Conservation (phyloP, 2,329 filamentous ascomycete species). For the Apiospora phragmitis region DNA sequence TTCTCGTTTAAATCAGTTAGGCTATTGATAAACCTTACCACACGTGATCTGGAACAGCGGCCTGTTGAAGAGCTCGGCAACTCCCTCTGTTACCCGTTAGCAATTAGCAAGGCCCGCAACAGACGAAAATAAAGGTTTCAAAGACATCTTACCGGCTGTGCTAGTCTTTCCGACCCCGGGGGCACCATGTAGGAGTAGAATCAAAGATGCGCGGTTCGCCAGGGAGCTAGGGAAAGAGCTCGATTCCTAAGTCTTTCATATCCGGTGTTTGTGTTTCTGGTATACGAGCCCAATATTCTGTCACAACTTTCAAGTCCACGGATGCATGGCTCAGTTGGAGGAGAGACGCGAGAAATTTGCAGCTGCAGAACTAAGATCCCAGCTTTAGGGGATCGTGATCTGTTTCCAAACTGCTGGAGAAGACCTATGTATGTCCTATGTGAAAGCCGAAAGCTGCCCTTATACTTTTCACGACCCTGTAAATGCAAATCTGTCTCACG, state of each 20-base stretch:
- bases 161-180: slow-evolving; percentile 22
- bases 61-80: slow-evolving; percentile 17
- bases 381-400: too few species aligned
- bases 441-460: too few species aligned
- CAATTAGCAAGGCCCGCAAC: not conserved
- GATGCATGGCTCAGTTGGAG: slow-evolving; percentile 22
- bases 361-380: too few species aligned
- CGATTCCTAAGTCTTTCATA: not conserved
- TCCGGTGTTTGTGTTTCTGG: too few species aligned
- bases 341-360: too few species aligned
- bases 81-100: slow-evolving; percentile 17
- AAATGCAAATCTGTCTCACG: too few species aligned
- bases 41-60: slow-evolving; percentile 23
- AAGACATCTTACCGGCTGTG: slow-evolving; percentile 18
- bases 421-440: too few species aligned
- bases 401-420: too few species aligned
- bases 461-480: too few species aligned
- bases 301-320: not conserved
- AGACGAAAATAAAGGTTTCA: not conserved
- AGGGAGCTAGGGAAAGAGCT: not conserved
- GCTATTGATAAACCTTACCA: slow-evolving; percentile 16
- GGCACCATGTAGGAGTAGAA: slow-evolving; percentile 21
- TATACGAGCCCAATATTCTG: too few species aligned
- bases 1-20: slow-evolving; percentile 19
- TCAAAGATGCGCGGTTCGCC: slow-evolving; percentile 7